phyloP scores from a whole-genome alignment of 2,329 filamentous ascomycete species.

The Talaromyces islandicus region DNA sequence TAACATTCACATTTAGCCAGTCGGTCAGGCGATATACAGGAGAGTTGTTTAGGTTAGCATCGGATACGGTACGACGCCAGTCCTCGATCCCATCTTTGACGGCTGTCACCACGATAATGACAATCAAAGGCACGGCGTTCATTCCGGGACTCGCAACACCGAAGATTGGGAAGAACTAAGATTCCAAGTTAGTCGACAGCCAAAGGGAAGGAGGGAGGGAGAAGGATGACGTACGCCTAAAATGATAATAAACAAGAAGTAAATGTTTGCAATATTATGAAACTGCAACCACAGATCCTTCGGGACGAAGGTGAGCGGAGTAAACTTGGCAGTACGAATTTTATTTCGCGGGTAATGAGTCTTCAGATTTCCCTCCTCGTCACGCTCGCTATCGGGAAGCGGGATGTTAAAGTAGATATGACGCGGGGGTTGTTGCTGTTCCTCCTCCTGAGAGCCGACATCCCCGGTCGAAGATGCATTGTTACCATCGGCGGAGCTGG shows the following conservation, averaged over 20 bases:
- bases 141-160: constrained; percentile 85
- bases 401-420: constrained; percentile 81
- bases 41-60: constrained; percentile 93
- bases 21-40: constrained; percentile 83
- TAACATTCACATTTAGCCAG: constrained; percentile 90
- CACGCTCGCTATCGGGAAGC: constrained; percentile 66
- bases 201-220: background rate
- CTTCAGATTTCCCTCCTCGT: constrained; percentile 71
- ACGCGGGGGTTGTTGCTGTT: constrained; percentile 38
- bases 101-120: constrained; percentile 81
- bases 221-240: constrained; percentile 74
- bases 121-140: constrained; percentile 84
- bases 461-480: constrained; percentile 17
- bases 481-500: constrained; percentile 28
- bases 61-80: constrained; percentile 82
- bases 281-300: constrained; percentile 98
- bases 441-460: constrained; percentile 12
- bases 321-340: constrained; percentile 97
- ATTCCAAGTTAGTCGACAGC: constrained; percentile 17
- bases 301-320: constrained; percentile 85
- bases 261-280: constrained; percentile 96
- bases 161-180: constrained; percentile 90
- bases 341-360: constrained; percentile 81
- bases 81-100: constrained; percentile 96
- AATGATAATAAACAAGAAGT: constrained; percentile 95